Conservation (phyloP, 1,284 basidiomycete species). For the Leucoagaricus sp. region DNA sequence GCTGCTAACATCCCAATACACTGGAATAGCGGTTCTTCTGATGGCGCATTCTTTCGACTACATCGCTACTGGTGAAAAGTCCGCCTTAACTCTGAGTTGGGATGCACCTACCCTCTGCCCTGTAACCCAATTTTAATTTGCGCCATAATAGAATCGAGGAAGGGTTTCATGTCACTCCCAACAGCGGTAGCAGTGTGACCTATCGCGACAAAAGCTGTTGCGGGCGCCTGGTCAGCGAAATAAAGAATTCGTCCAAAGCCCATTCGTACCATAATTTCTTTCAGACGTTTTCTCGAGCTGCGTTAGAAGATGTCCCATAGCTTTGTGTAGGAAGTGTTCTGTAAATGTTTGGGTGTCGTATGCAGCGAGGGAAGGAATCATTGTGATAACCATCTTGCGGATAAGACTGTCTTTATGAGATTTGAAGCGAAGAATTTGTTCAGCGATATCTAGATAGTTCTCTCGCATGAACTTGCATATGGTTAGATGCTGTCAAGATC, state of each 20-base stretch:
- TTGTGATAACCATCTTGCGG: constrained; percentile 89
- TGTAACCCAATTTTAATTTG: constrained; percentile 90
- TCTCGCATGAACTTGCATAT: constrained; percentile 86
- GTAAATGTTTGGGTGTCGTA: constrained; percentile 93
- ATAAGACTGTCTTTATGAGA: constrained; percentile 87
- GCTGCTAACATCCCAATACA: constrained; percentile 96
- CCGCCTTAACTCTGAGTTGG: not conserved
- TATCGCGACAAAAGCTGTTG: constrained; percentile 89
- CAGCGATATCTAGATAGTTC: constrained; percentile 86
- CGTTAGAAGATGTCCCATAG: constrained; percentile 88
- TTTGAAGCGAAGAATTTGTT: constrained; percentile 88
- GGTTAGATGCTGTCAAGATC: constrained; percentile 6
- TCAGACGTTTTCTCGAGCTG: constrained; percentile 91
- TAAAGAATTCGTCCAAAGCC: not conserved
- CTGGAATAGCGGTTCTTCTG: constrained; percentile 96
- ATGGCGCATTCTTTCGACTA: constrained; percentile 91
- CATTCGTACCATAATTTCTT: constrained; percentile 74
- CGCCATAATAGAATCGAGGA: constrained; percentile 90
- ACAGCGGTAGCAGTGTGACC: constrained; percentile 94
- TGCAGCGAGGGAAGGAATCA: constrained; percentile 92
- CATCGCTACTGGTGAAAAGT: constrained; percentile 4
- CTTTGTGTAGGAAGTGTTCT: constrained; percentile 86
- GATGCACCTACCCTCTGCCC: constrained; percentile 69
- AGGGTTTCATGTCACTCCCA: constrained; percentile 93
- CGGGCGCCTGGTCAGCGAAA: constrained; percentile 17